Evolutionary conservation across 805 yeast genomes (phyloP).

Genomic region (Tetrapisispora pingtungensis): DNA sequence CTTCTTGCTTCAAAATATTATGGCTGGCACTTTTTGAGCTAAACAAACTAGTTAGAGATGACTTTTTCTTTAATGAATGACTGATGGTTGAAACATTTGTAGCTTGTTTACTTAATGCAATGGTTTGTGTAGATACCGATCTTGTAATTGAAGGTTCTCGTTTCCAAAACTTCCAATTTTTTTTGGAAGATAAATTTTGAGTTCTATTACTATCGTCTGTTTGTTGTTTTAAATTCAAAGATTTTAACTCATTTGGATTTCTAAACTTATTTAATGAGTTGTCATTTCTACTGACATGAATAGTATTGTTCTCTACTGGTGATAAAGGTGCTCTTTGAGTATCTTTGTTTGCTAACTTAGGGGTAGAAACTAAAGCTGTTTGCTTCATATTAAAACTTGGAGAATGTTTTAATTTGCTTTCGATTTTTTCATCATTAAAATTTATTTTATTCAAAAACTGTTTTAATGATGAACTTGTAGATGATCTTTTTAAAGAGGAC

Average conservation of each 20-base stretch:
- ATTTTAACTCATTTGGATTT: neutral
- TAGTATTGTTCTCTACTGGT: constrained; percentile 5
- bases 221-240: neutral
- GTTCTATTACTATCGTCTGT: constrained; percentile 11
- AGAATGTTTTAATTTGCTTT: neutral
- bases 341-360: neutral
- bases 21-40: constrained; percentile 2
- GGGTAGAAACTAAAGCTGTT: neutral
- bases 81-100: neutral
- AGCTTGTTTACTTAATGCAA: neutral
- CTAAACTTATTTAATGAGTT: neutral
- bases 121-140: neutral
- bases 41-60: neutral
- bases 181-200: constrained; percentile 2
- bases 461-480: constrained; percentile 27
- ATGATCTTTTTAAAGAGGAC: constrained; percentile 17
- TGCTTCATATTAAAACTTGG: constrained; percentile 1
- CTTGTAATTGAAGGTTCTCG: constrained; percentile 2
- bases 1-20: neutral
- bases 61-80: neutral
- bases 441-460: constrained; percentile 24
- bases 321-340: constrained; percentile 9
- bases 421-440: constrained; percentile 14
- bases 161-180: constrained; percentile 31
- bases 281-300: constrained; percentile 6